These are phyloP conservation scores for Achaetomiella virescens DNA, from an alignment of 495 filamentous ascomycete genomes.

Conservation along the genomic window DNA sequence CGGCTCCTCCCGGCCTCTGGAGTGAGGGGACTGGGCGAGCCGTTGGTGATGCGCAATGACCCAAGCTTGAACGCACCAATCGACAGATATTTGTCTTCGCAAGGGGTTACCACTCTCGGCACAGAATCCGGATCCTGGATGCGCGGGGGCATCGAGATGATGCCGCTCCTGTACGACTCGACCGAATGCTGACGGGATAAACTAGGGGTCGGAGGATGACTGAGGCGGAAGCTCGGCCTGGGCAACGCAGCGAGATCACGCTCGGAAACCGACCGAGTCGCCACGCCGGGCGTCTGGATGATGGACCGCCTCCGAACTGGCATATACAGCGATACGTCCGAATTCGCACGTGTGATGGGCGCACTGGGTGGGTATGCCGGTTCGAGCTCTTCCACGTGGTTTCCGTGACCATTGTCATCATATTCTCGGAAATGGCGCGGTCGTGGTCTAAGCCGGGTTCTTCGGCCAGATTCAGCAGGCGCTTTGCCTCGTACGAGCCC, in stretches of 20 bases:
- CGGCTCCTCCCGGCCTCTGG: slow-evolving; percentile 30
- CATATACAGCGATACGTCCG: slow-evolving; percentile 42
- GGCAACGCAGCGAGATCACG: slow-evolving; percentile 13
- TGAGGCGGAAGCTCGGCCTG: slow-evolving; percentile 28
- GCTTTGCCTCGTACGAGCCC: slow-evolving; percentile 38
- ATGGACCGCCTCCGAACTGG: slow-evolving; percentile 43
- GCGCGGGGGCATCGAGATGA: slow-evolving; percentile 29
- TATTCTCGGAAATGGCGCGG: slow-evolving; percentile 30
- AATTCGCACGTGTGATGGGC: slow-evolving; percentile 32
- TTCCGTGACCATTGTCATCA: slow-evolving; percentile 30
- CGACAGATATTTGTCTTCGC: slow-evolving; percentile 45
- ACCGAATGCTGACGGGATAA: slow-evolving; percentile 30
- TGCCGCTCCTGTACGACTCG: slow-evolving; percentile 28
- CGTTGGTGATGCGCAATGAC: slow-evolving; percentile 53
- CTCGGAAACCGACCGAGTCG: slow-evolving; percentile 32
- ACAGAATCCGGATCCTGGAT: slow-evolving; percentile 21
- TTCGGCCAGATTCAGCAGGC: slow-evolving; percentile 36
- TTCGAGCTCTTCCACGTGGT: slow-evolving; percentile 34
- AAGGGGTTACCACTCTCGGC: slow-evolving; percentile 40
- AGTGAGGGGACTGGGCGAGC: slow-evolving; percentile 42
- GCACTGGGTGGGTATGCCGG: slow-evolving; percentile 24
- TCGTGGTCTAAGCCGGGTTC: slow-evolving; percentile 29
- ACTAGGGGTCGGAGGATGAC: slow-evolving; percentile 33
- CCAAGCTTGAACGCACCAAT: slow-evolving; percentile 56
- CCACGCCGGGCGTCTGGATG: slow-evolving; percentile 43